Conservation (phyloP, 768 basidiomycete species). For the Dendrothele bispora region DNA sequence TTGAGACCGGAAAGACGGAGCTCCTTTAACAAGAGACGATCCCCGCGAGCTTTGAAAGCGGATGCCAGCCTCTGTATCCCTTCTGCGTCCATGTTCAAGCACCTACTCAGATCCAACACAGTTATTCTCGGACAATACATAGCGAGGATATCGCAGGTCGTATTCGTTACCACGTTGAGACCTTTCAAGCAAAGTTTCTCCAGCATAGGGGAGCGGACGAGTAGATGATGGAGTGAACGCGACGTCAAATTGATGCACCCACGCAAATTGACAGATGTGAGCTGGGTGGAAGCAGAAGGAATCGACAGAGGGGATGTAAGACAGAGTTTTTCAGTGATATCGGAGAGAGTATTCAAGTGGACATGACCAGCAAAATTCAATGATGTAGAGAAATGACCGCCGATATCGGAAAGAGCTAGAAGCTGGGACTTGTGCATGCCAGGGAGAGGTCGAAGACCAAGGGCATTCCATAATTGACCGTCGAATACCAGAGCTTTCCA, state of each 20-base stretch:
- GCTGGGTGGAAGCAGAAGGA: conserved; percentile 63
- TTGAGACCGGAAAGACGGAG: conserved; percentile 70
- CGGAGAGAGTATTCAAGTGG: conserved; percentile 48
- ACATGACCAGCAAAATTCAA: conserved; percentile 67
- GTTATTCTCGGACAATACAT: conserved; percentile 55
- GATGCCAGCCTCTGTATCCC: conserved; percentile 54
- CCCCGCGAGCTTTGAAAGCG: conserved; percentile 43
- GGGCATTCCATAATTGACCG: conserved; percentile 79
- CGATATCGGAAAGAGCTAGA: conserved; percentile 47
- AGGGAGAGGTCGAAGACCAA: conserved; percentile 67
- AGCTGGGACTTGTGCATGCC: conserved; percentile 51
- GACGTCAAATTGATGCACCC: conserved; percentile 71
- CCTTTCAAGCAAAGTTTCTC: conserved; percentile 65
- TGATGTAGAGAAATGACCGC: conserved; percentile 63
- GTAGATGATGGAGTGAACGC: conserved; percentile 65
- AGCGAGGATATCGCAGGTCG: conserved; percentile 69
- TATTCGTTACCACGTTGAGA: conserved; percentile 65
- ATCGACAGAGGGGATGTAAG: conserved; percentile 33
- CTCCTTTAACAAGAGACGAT: conserved; percentile 55
- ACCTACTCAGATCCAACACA: conserved; percentile 71
- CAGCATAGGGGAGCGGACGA: conserved; percentile 63
- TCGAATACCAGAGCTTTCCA: conserved; percentile 81
- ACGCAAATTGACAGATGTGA: conserved; percentile 68
- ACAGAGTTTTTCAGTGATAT: conserved; percentile 56
- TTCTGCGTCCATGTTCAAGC: conserved; percentile 62